phyloP scores from a whole-genome alignment of 2,329 filamentous ascomycete species.

The Phyllosticta capitalensis region DNA sequence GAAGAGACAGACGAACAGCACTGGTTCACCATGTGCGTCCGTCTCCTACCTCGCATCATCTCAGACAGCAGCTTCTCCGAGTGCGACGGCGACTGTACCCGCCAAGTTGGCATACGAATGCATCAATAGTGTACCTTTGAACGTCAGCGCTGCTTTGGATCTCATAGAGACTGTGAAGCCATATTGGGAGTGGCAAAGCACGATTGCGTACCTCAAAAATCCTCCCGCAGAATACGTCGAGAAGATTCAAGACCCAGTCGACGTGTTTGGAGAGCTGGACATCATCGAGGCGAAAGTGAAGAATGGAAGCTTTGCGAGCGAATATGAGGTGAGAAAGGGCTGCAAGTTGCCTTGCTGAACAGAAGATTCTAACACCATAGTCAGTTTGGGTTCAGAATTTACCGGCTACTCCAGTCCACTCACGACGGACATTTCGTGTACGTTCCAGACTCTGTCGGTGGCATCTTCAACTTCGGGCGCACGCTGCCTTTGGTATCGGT shows the following conservation, averaged over 20 bases:
- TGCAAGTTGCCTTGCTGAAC: not conserved
- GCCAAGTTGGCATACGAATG: slow-evolving; percentile 38
- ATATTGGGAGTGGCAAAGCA: slow-evolving; percentile 40
- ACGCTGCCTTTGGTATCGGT: slow-evolving; percentile 48
- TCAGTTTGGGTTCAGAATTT: slow-evolving; percentile 41
- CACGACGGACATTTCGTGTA: slow-evolving; percentile 58
- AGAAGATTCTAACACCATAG: not conserved
- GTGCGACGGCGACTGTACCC: slow-evolving; percentile 25
- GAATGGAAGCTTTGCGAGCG: slow-evolving; percentile 27
- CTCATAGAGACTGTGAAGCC: slow-evolving; percentile 32
- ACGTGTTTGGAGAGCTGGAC: slow-evolving; percentile 34
- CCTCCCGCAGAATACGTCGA: slow-evolving; percentile 37
- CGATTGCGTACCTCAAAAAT: slow-evolving; percentile 32
- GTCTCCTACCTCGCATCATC: slow-evolving; percentile 8
- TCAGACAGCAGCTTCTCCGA: slow-evolving; percentile 4
- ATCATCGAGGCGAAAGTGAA: slow-evolving; percentile 29
- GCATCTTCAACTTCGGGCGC: slow-evolving; percentile 41
- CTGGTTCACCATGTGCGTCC: slow-evolving; percentile 11
- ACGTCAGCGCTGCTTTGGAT: slow-evolving; percentile 29
- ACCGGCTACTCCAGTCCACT: slow-evolving; percentile 43
- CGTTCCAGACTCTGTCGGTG: slow-evolving; percentile 43
- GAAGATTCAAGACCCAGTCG: slow-evolving; percentile 36
- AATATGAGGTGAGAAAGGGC: slow-evolving; percentile 24
- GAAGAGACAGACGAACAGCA: slow-evolving; percentile 1
- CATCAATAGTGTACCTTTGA: slow-evolving; percentile 36